phyloP scores from a whole-genome alignment of 1,139 yeast species.

The Geotrichum aggregatum region DNA sequence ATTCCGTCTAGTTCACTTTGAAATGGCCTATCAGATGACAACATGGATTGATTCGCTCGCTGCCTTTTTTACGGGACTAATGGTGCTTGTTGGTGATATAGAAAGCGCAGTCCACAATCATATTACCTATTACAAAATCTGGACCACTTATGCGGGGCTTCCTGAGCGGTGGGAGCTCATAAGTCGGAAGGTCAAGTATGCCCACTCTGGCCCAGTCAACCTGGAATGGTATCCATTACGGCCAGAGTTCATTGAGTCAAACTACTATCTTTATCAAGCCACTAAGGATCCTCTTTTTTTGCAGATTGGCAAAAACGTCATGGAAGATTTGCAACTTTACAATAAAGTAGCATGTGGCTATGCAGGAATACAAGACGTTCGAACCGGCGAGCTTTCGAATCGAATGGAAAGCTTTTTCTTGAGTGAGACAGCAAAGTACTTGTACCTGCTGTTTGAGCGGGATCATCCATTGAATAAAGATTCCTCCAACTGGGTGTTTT shows the following conservation, averaged over 20 bases:
- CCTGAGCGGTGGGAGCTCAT: conserved; percentile 81
- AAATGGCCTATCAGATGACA: conserved; percentile 50
- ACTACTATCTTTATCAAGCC: conserved; percentile 77
- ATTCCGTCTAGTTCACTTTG: conserved; percentile 55
- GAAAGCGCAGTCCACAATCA: conserved; percentile 62
- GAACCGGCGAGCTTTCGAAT: conserved; percentile 61
- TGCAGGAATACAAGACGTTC: conserved; percentile 68
- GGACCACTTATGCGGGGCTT: conserved; percentile 75
- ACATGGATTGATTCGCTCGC: conserved; percentile 82
- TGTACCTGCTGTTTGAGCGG: conserved; percentile 74
- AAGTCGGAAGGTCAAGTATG: background rate
- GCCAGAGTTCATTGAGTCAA: conserved; percentile 88
- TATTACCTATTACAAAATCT: conserved; percentile 63
- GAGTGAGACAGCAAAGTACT: conserved; percentile 79
- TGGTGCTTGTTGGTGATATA: conserved; percentile 73
- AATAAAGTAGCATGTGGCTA: conserved; percentile 72
- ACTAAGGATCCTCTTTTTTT: conserved; percentile 82
- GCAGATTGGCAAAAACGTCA: conserved; percentile 63
- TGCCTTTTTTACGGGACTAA: conserved; percentile 85
- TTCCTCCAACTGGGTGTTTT: conserved; percentile 63
- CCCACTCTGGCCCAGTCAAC: conserved; percentile 28
- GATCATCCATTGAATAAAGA: conserved; percentile 52
- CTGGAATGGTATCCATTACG: conserved; percentile 90
- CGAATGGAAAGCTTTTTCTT: conserved; percentile 90
- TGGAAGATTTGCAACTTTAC: conserved; percentile 51